Base-by-base conservation (phyloP, 2,329 filamentous ascomycete genomes). In the Phaeosphaeria sp. region DNA sequence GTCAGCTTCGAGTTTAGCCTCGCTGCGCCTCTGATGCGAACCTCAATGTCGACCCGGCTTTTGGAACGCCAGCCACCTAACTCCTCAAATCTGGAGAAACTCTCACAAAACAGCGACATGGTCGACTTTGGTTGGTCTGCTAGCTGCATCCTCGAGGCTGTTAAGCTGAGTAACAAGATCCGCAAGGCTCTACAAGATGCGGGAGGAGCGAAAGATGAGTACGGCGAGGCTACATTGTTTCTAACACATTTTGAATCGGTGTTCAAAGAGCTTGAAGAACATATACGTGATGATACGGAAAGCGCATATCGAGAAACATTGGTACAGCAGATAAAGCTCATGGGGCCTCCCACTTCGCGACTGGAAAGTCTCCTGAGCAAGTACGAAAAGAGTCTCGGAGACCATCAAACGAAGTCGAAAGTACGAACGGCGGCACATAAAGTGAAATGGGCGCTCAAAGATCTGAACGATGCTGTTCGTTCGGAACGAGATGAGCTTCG, bases 141-240 rank as follows among this genome's bases (percentile, higher is more conserved):
- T 20, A 44, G 49, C 47, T 62, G 59, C 39, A 30, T 59, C 43
- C 24, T 59, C 50, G 59, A 61, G 42, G 56, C 59, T 7, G 57
- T 62, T 52, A 62, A 53, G n/a, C 11, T 56, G 27, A 46, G 43
- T 20, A 51, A 56, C 48, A 59, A 56, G 50, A 46, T 50, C 22
- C 59, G 51, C 15, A 59, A 57, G 39, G 56, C 56, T 42, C 40
- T 57, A n/a, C 47, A 44, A 40, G 56, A 62, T 42, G 49, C 56
- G 7, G 50, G 50, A n/a, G 56, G 59, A 5, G 43, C 56, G 2
- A 36, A 27, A 39, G 44, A 54, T 6, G 44, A 59, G 40, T 59
- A 62, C 33, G 21, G 17, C 3, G 59, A 59, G 18, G 53, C 56
- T n/a, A 22, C 45, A 20, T 17, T 30, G 13, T 61, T 61, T 25